Conservation (phyloP, 2,329 filamentous ascomycete genomes). For the Didymella sp. region DNA sequence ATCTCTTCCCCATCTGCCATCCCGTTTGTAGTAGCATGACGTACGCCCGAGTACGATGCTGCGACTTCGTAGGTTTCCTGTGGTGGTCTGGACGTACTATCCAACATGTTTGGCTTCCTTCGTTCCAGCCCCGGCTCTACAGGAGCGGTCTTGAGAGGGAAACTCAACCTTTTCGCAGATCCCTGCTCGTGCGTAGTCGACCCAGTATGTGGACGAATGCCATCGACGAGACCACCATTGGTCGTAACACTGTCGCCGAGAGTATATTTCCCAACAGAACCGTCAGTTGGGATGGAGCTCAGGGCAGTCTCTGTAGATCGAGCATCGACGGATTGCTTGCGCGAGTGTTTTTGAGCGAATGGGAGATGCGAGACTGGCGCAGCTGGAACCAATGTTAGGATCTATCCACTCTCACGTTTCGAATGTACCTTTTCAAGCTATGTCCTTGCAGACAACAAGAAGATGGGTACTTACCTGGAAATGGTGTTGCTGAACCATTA, state of each 20-base stretch:
- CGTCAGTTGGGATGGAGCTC: conserved; percentile 10
- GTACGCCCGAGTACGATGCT: neutral
- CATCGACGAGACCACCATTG: conserved; percentile 20
- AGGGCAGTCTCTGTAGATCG: conserved; percentile 8
- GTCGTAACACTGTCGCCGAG: conserved; percentile 15
- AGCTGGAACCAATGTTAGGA: conserved; percentile 14
- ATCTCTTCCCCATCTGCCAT: conserved; percentile 11
- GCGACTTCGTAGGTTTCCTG: neutral
- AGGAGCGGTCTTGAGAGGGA: conserved; percentile 11
- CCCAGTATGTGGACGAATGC: conserved; percentile 14
- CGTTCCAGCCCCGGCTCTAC: conserved; percentile 9
- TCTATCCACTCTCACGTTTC: neutral
- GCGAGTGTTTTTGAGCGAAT: neutral
- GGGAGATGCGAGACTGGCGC: neutral
- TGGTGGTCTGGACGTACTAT: neutral
- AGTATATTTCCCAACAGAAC: conserved; percentile 9
- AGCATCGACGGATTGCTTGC: neutral
- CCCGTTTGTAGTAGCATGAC: conserved; percentile 11
- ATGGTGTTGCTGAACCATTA: neutral
- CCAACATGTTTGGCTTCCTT: neutral
- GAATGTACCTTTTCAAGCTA: neutral
- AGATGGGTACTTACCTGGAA: neutral
- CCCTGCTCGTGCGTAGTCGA: conserved; percentile 1
- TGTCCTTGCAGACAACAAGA: neutral
- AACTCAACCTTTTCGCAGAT: conserved; percentile 13